Conservation (phyloP, 371 early-diverging fungal species). For the Circinella minor region DNA sequence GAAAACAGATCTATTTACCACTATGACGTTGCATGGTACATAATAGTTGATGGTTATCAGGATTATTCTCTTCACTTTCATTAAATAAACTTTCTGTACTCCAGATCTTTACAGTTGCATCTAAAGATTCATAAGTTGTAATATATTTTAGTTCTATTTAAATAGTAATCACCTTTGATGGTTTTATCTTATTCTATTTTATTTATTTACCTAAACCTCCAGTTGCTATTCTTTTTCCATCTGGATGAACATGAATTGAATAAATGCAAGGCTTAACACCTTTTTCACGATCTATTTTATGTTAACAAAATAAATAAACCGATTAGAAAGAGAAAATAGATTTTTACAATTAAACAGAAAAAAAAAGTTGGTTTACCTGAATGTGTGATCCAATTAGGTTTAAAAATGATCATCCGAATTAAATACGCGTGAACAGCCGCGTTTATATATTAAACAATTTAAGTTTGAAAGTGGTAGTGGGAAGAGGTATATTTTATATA, state of each 20-base stretch:
- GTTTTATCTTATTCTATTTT: no score
- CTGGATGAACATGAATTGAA: slow-evolving; percentile 86
- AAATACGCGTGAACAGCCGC: slow-evolving; percentile 4
- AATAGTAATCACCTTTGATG: no score
- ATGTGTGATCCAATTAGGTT: slow-evolving; percentile 32
- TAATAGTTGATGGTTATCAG: slow-evolving; percentile 66
- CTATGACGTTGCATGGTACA: slow-evolving; percentile 85
- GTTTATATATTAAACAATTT: not conserved
- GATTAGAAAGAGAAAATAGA: not conserved
- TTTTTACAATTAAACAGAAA: not conserved
- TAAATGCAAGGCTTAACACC: slow-evolving; percentile 80
- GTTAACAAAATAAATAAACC: not conserved
- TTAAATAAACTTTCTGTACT: slow-evolving; percentile 71
- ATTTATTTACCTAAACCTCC: slow-evolving; percentile 75
- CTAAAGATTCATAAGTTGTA: slow-evolving; percentile 38
- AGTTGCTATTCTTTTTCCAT: slow-evolving; percentile 83
- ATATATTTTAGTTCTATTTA: no score
- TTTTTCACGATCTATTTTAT: slow-evolving; percentile 39
- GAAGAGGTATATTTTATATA: no score
- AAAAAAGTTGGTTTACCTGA: slow-evolving; percentile 15
- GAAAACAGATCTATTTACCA: slow-evolving; percentile 51
- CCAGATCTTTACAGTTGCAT: slow-evolving; percentile 87
- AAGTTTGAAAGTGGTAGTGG: not conserved
- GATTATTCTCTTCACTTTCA: slow-evolving; percentile 53
- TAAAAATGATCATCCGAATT: slow-evolving; percentile 29